Evolutionary conservation across 768 basidiomycete genomes (phyloP).

Genomic region (Auriculariales sp.): DNA sequence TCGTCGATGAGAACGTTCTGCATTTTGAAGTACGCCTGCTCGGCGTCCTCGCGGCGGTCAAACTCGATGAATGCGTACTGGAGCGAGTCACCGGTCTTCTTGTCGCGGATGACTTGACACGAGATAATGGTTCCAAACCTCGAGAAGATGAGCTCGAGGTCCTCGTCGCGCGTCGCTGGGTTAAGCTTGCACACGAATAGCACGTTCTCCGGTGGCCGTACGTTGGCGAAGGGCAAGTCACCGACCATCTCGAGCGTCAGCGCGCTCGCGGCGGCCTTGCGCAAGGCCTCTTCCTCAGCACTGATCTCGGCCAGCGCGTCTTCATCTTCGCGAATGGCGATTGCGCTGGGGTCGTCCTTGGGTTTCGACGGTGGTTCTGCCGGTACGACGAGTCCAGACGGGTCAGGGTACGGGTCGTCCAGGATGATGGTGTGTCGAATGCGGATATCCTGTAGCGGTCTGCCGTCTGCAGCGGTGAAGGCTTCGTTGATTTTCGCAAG

Average conservation of each 20-base stretch:
- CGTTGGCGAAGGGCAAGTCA: constrained; percentile 94
- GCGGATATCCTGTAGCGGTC: constrained; percentile 87
- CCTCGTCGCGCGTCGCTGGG: constrained; percentile 87
- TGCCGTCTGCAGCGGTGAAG: constrained; percentile 73
- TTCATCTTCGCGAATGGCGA: constrained; percentile 91
- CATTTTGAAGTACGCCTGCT: constrained; percentile 99
- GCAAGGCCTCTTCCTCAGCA: constrained; percentile 74
- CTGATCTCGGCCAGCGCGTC: constrained; percentile 70
- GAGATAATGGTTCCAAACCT: constrained; percentile 92
- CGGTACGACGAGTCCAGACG: constrained; percentile 55
- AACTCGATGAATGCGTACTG: constrained; percentile 99
- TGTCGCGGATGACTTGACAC: constrained; percentile 94
- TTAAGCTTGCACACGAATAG: constrained; percentile 98
- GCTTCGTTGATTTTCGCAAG: constrained; percentile 87
- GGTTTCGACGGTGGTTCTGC: constrained; percentile 66
- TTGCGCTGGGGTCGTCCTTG: constrained; percentile 55
- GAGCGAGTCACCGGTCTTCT: constrained; percentile 87
- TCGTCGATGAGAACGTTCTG: constrained; percentile 98
- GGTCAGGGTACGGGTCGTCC: constrained; percentile 96
- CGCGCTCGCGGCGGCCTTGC: constrained; percentile 85
- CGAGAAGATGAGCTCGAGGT: constrained; percentile 93
- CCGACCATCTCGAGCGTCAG: constrained; percentile 99
- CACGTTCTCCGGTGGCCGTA: constrained; percentile 95
- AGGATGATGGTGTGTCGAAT: constrained; percentile 88
- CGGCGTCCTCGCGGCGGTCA: constrained; percentile 83